These are phyloP conservation scores for Hemileia vastatrix DNA, from an alignment of 1,284 basidiomycete species.

Conservation along the genomic window DNA sequence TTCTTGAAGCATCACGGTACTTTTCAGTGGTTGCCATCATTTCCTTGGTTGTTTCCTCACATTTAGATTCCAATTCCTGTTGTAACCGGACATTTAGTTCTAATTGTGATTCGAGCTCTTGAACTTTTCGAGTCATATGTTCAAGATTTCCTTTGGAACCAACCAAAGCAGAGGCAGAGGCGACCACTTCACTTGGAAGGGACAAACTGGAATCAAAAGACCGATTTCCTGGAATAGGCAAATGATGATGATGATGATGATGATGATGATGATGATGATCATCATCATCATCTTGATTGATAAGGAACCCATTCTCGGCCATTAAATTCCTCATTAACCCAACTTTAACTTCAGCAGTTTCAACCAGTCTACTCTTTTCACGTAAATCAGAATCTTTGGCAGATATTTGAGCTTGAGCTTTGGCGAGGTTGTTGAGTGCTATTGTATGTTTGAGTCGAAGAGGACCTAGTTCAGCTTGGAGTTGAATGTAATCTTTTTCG, in stretches of 20 bases:
- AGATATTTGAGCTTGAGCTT: slow-evolving; percentile 53
- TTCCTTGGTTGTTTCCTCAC: slow-evolving; percentile 52
- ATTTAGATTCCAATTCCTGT: slow-evolving; percentile 4
- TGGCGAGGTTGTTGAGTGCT: slow-evolving; percentile 61
- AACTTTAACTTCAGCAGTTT: slow-evolving; percentile 66
- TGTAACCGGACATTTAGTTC: slow-evolving; percentile 1
- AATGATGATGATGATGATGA: slow-evolving; percentile 4
- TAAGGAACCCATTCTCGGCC: slow-evolving; percentile 70
- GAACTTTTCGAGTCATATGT: not conserved
- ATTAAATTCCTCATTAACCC: slow-evolving; percentile 76
- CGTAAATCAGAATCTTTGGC: slow-evolving; percentile 61
- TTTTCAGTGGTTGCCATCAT: slow-evolving; percentile 59
- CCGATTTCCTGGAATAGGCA: slow-evolving; percentile 48
- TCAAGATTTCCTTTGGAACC: not conserved
- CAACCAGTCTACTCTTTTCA: slow-evolving; percentile 59
- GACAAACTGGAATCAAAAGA: slow-evolving; percentile 51
- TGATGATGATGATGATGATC: slow-evolving; percentile 45
- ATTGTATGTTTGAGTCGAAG: slow-evolving; percentile 66
- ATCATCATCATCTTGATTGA: slow-evolving; percentile 59
- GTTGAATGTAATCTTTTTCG: slow-evolving; percentile 59
- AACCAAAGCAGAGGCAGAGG: slow-evolving; percentile 53
- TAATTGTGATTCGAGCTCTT: slow-evolving; percentile 10
- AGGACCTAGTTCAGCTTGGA: slow-evolving; percentile 68
- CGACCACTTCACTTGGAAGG: slow-evolving; percentile 46
- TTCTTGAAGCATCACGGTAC: slow-evolving; percentile 16